Percentiles rank a stretch among this genome's conserved stretches.
Conservation (phyloP, 768 basidiomycete genomes). For the Solioccasus polychromus region DNA sequence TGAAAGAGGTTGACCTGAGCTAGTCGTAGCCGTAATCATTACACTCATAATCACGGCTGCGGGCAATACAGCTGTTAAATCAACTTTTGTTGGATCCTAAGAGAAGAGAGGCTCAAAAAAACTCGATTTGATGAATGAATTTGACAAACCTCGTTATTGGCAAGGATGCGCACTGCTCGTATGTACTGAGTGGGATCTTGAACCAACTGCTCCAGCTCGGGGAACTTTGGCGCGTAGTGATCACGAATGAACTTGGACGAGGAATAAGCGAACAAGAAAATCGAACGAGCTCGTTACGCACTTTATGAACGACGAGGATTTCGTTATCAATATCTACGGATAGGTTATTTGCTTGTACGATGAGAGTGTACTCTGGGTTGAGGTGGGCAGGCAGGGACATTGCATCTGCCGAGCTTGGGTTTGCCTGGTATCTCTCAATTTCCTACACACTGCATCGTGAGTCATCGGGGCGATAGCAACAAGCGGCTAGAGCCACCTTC, state of each 20-base stretch:
- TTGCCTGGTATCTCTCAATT: slow-evolving; percentile 80
- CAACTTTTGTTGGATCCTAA: slow-evolving; percentile 85
- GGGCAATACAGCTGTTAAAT: slow-evolving; percentile 76
- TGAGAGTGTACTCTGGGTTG: slow-evolving; percentile 94
- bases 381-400: slow-evolving; percentile 80
- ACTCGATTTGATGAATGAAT: neutral
- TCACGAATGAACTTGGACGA: slow-evolving; percentile 86
- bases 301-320: slow-evolving; percentile 95
- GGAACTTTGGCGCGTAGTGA: slow-evolving; percentile 93
- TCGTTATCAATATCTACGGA: slow-evolving; percentile 99
- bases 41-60: slow-evolving; percentile 95
- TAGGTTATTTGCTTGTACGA: slow-evolving; percentile 96
- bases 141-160: slow-evolving; percentile 66
- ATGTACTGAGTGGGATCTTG: slow-evolving; percentile 91
- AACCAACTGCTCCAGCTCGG: slow-evolving; percentile 94
- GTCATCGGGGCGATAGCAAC: neutral
- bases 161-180: slow-evolving; percentile 83
- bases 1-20: slow-evolving; percentile 69
- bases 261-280: slow-evolving; percentile 9
- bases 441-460: slow-evolving; percentile 48
- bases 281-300: slow-evolving; percentile 24
- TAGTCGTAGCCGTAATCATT: slow-evolving; percentile 91
- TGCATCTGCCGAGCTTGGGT: slow-evolving; percentile 75
- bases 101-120: slow-evolving; percentile 3
- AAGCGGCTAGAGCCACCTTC: slow-evolving; percentile 45